Evolutionary conservation across 306 rosid genomes (phyloP), one percentile per base, ranked within the genome.

Genomic region (Vigna nakashimae): DNA sequence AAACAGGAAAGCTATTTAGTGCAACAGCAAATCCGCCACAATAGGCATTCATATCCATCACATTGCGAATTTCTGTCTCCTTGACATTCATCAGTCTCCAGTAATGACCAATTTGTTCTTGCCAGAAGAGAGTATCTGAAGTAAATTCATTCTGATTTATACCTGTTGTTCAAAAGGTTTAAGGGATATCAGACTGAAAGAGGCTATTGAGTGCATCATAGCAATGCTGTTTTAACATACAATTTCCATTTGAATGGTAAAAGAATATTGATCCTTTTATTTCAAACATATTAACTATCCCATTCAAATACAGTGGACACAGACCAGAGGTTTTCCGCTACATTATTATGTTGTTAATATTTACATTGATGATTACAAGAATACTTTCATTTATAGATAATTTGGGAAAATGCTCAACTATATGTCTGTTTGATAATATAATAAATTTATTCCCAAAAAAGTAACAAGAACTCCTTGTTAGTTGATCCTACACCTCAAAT

Each of bases 21-120:
- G 98, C 96, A 45, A 78, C 90, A 26, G 93, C 77, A 83, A 95
- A 92, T 85, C 98, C 98, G 80, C 98, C 97, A 45, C 74, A 86
- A 42, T 86, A 65, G 78, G 98, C 96, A 89, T 88, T 89, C 98
- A 91, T 89, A 82, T 95, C 98, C 96, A 95, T 92, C 81, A 95
- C 88, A 49, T 95, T 95, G 80, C 96, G 96, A 50, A 95, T 69
- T 67, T 91, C 93, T 68, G 91, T 86, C 65, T 66, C 71, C 45
- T 75, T 84, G 63, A 81, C 67, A 72, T 91, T 88, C 89, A 95
- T 86, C 78, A 95, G 58, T 79, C 75, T 83, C 98, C 98, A 92
- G 86, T 91, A 95, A 71, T 72, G 91, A 49, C 4, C 84, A 65
- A 86, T 77, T 85, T 95, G 93, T 62, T 87, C 91, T 87, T 88